phyloP scores from a whole-genome alignment of 2,329 filamentous ascomycete species.

The Alternaria sp. region DNA sequence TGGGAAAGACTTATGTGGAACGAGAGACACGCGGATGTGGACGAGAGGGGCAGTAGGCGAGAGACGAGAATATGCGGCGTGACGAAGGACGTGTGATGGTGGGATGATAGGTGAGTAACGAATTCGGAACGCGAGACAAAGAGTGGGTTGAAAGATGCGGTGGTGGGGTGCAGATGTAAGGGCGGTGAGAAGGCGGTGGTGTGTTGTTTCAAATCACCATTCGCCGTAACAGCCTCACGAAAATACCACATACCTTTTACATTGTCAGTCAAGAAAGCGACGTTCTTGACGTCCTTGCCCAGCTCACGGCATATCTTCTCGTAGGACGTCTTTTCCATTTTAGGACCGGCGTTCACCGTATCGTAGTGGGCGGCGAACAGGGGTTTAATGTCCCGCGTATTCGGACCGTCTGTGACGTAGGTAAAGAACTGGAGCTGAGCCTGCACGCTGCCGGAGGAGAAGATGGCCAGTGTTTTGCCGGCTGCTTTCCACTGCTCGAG shows the following conservation, averaged over 20 bases:
- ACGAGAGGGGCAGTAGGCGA: background rate
- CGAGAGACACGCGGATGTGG: background rate
- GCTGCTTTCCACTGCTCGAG: conserved; percentile 64
- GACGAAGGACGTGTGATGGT: conserved; percentile 1
- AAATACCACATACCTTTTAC: conserved; percentile 57
- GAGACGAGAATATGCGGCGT: conserved; percentile 3
- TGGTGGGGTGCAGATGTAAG: conserved; percentile 13
- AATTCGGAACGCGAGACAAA: background rate
- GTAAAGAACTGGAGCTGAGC: conserved; percentile 82
- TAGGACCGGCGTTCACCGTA: conserved; percentile 79
- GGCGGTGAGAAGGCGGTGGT: conserved; percentile 5
- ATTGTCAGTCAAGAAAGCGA: conserved; percentile 85
- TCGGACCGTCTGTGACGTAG: conserved; percentile 54
- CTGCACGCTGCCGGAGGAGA: conserved; percentile 79
- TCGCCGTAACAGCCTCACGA: background rate
- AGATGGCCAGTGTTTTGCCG: conserved; percentile 71
- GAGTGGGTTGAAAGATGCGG: background rate
- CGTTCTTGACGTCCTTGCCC: conserved; percentile 56
- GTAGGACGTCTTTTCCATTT: conserved; percentile 73
- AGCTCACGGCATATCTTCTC: conserved; percentile 63
- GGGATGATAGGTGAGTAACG: conserved; percentile 1
- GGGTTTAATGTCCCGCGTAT: conserved; percentile 51
- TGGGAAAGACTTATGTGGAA: background rate
- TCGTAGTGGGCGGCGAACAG: conserved; percentile 64
- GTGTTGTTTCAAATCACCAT: conserved; percentile 15